phyloP scores from a whole-genome alignment of 768 basidiomycete genomes.

The Lentinus brumalis region DNA sequence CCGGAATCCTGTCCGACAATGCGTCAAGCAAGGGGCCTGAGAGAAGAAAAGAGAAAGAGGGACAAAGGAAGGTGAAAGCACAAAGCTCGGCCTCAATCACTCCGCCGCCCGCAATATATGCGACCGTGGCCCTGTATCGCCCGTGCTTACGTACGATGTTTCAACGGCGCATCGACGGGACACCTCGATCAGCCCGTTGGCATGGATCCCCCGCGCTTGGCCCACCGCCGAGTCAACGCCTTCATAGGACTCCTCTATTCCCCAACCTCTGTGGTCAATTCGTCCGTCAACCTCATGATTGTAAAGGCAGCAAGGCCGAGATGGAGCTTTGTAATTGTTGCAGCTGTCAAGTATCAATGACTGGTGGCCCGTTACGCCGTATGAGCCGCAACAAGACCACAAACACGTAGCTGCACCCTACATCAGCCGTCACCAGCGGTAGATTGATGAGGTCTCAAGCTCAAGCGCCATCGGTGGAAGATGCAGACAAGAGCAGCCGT shows the following conservation, averaged over 20 bases:
- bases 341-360: too few relatives aligned
- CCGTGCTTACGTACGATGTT: conserved; percentile 13
- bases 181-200: conserved; percentile 14
- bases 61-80: conserved; percentile 18
- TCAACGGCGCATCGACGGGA: background rate
- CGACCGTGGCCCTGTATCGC: conserved; percentile 9
- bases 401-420: too few relatives aligned
- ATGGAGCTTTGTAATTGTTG: too few relatives aligned
- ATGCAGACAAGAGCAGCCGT: too few relatives aligned
- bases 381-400: too few relatives aligned
- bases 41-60: conserved; percentile 3
- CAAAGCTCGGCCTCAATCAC: conserved; percentile 8
- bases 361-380: too few relatives aligned
- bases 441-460: too few relatives aligned
- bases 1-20: conserved; percentile 35
- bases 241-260: background rate
- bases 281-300: background rate
- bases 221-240: background rate
- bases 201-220: background rate
- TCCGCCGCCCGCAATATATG: background rate
- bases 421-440: too few relatives aligned
- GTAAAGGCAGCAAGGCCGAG: too few relatives aligned
- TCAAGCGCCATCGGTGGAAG: too few relatives aligned
- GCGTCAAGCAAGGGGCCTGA: conserved; percentile 25
- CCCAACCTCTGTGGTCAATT: background rate